phyloP scores from a whole-genome alignment of 108 stramenopile genomes.

The Cylindrotheca closterium region DNA sequence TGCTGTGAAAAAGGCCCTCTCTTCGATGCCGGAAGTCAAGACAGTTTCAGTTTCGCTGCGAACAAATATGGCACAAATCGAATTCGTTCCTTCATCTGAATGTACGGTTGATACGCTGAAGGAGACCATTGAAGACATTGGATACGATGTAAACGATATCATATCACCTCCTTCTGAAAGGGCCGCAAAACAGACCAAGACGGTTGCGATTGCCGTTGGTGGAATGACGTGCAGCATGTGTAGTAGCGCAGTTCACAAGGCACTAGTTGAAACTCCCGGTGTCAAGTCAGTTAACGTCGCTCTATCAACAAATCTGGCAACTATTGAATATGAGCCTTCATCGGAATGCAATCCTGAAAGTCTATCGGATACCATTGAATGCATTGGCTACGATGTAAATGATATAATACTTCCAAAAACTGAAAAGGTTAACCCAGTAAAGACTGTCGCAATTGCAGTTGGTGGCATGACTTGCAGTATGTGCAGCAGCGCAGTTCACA shows the following conservation, averaged over 20 bases:
- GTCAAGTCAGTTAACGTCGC: conserved; percentile 27
- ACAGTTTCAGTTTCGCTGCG: conserved; percentile 32
- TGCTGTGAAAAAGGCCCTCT: conserved; percentile 25
- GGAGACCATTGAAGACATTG: conserved; percentile 43
- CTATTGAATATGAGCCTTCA: conserved; percentile 18
- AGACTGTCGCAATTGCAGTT: conserved; percentile 31
- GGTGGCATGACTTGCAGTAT: conserved; percentile 57
- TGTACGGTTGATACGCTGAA: conserved; percentile 14
- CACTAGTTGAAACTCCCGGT: conserved; percentile 15
- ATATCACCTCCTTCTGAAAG: neutral
- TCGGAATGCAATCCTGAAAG: conserved; percentile 12
- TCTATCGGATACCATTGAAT: conserved; percentile 33
- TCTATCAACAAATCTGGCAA: conserved; percentile 31
- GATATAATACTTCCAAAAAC: conserved; percentile 18
- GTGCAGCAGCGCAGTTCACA: conserved; percentile 35
- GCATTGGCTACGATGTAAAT: conserved; percentile 38
- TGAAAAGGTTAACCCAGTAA: neutral
- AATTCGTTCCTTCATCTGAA: conserved; percentile 16
- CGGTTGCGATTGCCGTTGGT: conserved; percentile 23
- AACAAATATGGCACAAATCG: conserved; percentile 39
- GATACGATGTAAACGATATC: conserved; percentile 41
- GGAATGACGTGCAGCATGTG: conserved; percentile 30
- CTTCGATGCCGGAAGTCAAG: conserved; percentile 14
- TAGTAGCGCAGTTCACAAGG: conserved; percentile 15
- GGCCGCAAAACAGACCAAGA: neutral